Percentiles rank a stretch among this genome's conserved stretches.
phyloP scores from a whole-genome alignment of 805 yeast species.

The Metschnikowia picachoensis region DNA sequence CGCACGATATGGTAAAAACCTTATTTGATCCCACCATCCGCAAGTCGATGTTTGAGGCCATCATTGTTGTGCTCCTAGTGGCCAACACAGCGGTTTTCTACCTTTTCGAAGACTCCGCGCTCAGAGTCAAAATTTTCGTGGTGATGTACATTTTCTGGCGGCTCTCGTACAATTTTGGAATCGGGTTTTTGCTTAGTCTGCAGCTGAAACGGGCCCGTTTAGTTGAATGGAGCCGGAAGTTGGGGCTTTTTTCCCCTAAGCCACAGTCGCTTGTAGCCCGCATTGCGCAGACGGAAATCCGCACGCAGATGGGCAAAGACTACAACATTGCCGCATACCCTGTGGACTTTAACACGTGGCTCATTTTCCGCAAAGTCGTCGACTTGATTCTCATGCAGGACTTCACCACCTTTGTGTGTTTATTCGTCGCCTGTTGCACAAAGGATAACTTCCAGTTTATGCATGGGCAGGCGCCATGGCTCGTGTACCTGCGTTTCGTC shows the following conservation, averaged over 20 bases:
- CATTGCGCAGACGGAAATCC: constrained; percentile 32
- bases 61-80: constrained; percentile 44
- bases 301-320: constrained; percentile 36
- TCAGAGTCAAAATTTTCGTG: constrained; percentile 40
- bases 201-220: constrained; percentile 60
- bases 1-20: constrained; percentile 82
- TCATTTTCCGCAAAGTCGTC: constrained; percentile 71
- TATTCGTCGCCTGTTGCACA: constrained; percentile 50
- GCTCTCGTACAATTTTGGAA: constrained; percentile 71
- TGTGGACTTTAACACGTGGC: constrained; percentile 78
- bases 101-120: constrained; percentile 21
- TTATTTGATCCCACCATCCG: constrained; percentile 71
- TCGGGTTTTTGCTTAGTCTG: constrained; percentile 60
- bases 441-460: constrained; percentile 34
- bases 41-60: constrained; percentile 63
- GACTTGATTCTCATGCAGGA: constrained; percentile 84
- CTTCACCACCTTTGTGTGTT: constrained; percentile 67
- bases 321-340: constrained; percentile 43
- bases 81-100: constrained; percentile 32
- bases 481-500: constrained; percentile 48
- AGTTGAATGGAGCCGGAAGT: constrained; percentile 47
- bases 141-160: constrained; percentile 71
- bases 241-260: constrained; percentile 39
- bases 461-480: constrained; percentile 37
- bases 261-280: constrained; percentile 34